A percentile compares a stretch with the other conserved stretches of the same genome.
phyloP scores from a whole-genome alignment of 2,329 filamentous ascomycete genomes.

The Dactylonectria estremocensis region DNA sequence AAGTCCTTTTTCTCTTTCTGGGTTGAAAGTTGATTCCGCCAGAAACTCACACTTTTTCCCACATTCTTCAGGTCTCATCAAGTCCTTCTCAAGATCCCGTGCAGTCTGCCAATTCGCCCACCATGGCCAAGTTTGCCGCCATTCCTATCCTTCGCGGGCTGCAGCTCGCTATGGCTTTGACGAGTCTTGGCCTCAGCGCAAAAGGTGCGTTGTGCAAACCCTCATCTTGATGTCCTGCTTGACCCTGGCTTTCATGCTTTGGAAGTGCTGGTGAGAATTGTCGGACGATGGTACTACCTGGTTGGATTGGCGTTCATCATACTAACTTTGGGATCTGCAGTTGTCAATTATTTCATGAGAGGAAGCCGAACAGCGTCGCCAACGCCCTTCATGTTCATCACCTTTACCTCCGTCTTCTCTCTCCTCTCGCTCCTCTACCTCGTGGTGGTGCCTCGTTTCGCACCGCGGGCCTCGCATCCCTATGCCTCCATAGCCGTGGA shows the following conservation, averaged over 20 bases:
- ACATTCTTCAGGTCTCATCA: slow-evolving; percentile 10
- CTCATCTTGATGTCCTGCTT: slow-evolving; percentile 7
- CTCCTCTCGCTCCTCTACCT: slow-evolving; percentile 70
- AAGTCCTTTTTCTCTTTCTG: slow-evolving; percentile 29
- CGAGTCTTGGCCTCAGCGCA: slow-evolving; percentile 45
- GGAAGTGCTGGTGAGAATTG: not conserved
- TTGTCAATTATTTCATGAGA: slow-evolving; percentile 72
- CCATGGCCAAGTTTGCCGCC: slow-evolving; percentile 36
- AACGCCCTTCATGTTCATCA: slow-evolving; percentile 70
- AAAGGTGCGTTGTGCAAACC: slow-evolving; percentile 39
- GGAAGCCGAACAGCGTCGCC: slow-evolving; percentile 70
- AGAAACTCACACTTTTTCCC: slow-evolving; percentile 11
- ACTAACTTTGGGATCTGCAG: slow-evolving; percentile 52
- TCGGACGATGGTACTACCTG: not conserved
- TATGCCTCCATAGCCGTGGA: slow-evolving; percentile 66
- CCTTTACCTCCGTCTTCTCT: slow-evolving; percentile 69
- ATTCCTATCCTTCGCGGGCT: slow-evolving; percentile 42
- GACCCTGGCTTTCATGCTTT: not conserved
- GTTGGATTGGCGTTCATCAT: not conserved
- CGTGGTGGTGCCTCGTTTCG: slow-evolving; percentile 64
- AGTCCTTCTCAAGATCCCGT: not conserved
- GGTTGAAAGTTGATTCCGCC: slow-evolving; percentile 24
- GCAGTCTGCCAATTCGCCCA: slow-evolving; percentile 9
- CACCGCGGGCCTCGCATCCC: slow-evolving; percentile 63
- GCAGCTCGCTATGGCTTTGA: slow-evolving; percentile 43